Evolutionary conservation across 148 eudicot species (phyloP), one percentile per base, ranked within the genome.

Genomic region (Talinum fruticosum): DNA sequence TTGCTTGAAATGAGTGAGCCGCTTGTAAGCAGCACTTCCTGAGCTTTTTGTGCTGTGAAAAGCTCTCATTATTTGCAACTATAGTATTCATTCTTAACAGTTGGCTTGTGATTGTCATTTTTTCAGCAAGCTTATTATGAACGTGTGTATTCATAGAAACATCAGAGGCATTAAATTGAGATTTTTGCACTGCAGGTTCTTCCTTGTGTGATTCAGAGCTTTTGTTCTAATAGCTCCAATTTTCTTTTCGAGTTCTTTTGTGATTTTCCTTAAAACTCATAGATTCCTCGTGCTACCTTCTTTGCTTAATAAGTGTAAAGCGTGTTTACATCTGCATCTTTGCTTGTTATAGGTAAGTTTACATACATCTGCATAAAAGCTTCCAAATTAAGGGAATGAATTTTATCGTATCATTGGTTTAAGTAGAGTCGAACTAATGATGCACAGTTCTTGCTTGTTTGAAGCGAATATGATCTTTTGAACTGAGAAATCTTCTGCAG

Each of bases 1-100:
- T 91, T 96, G 57, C 97, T 96, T 54, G 90, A 88, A 82, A 87
- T 87, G 38, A 91, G 89, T 73, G 99, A 93, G 83, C 93, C 97
- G 5, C 88, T 96, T 37, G 61, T 62, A 35, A 70, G 67, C 79
- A 71, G 33, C 72, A 49, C 67, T 34, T 69, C 66, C 3, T 81
- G 76, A 74, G 36, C 15, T 69, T 18, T 5, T 3, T 32, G 36
- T 14, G 0, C 13, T 62, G 30, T 44, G 38, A 23, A 32, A 41
- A 45, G 19, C 8, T 61, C 6, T 15, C 12, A 8, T 15, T 49
- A 35, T 68, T 33, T 44, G 57, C 64, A 71, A 21, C 37, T 78
- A 74, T 62, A 38, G 18, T 73, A 44, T 24, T 72, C 5, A 2
- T 82, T 37, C 19, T 18, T 51, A 6, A 72, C 5, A 13, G 45